Base-by-base conservation (phyloP, 192 early-diverging fungal species). In the Coemansia sp. region DNA sequence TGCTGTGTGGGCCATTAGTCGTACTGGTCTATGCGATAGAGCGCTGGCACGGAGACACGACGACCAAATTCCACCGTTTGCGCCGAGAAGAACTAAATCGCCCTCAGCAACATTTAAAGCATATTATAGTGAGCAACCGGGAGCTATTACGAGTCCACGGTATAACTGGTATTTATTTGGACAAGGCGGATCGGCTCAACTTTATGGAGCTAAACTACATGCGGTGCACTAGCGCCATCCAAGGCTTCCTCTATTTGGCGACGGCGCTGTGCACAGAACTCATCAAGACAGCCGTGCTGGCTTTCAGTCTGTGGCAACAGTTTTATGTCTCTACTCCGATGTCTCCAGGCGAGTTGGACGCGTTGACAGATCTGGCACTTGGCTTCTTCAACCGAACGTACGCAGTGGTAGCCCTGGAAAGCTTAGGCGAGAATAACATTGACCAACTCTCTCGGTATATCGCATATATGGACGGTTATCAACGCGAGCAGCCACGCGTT, bases 401-500 rank as follows among this genome's bases (percentile, higher is more conserved):
- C 12, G 34, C 53, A 25, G 23, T 25, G 1, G n/a, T 6, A 0
- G 45, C 38, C 9, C 19, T 41, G 3, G 17, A 25, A 2, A 17
- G 10, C 17, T n/a, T 66, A 3, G 37, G 48, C 6, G 36, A 38
- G 8, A 10, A 31, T 27, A 8, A 3, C 4, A 6, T 70, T 41
- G 21, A 12, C 19, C 3, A 19, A 6, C 9, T 64, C 0, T 45
- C 37, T 5, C 23, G 44, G 3, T 60, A 57, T 11, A 53, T 36
- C 11, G 29, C 41, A 0, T 42, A 45, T 27, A 60, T 27, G 4
- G 57, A 68, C 5, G 37, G 45, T 0, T 9, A 39, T 7, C 25
- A 37, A 7, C 75, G 38, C n/a, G 95, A 95, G 68, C 79, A 86
- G 0, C 84, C 91, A n/a, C 77, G 71, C 25, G 65, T 91, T 17